phyloP scores from a whole-genome alignment of 2,329 filamentous ascomycete genomes.

The Pseudocercospora eumusae region DNA sequence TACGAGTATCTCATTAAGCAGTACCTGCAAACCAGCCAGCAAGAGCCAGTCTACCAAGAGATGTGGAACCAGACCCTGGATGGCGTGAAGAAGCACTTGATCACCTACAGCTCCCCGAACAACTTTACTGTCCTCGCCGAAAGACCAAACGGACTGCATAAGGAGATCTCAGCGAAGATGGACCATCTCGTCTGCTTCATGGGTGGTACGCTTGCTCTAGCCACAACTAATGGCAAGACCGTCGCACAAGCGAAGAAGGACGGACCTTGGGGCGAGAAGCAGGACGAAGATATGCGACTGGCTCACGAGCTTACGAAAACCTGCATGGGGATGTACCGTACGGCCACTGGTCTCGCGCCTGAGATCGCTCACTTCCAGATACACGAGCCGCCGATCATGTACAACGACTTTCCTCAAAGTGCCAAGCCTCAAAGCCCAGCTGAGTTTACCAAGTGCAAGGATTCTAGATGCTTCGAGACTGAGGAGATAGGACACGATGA shows the following conservation, averaged over 20 bases:
- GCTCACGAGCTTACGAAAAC: conserved; percentile 92
- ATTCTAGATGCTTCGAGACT: conserved; percentile 48
- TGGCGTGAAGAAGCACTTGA: conserved; percentile 86
- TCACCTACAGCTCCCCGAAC: conserved; percentile 80
- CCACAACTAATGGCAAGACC: conserved; percentile 74
- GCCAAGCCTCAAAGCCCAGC: conserved; percentile 53
- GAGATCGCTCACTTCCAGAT: conserved; percentile 93
- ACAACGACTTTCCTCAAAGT: conserved; percentile 54
- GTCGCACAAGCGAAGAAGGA: conserved; percentile 73
- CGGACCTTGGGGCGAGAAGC: conserved; percentile 69
- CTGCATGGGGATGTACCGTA: conserved; percentile 98
- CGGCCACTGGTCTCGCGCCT: conserved; percentile 84
- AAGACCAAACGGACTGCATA: conserved; percentile 70
- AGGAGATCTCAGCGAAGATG: conserved; percentile 80
- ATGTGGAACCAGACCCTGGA: conserved; percentile 88
- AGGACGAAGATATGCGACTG: conserved; percentile 84
- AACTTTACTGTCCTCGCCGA: conserved; percentile 90
- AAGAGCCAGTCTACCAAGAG: conserved; percentile 82
- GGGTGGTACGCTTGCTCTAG: conserved; percentile 91
- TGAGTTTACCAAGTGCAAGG: conserved; percentile 34
- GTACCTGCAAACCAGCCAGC: conserved; percentile 86
- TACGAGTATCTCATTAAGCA: conserved; percentile 99
- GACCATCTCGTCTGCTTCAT: conserved; percentile 98
- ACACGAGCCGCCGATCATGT: conserved; percentile 65
- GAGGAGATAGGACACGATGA: conserved; percentile 68